Percentiles rank a stretch among this genome's conserved stretches.
Evolutionary conservation across 345 rosid species (phyloP).

Genomic region (Hevea brasiliensis): DNA sequence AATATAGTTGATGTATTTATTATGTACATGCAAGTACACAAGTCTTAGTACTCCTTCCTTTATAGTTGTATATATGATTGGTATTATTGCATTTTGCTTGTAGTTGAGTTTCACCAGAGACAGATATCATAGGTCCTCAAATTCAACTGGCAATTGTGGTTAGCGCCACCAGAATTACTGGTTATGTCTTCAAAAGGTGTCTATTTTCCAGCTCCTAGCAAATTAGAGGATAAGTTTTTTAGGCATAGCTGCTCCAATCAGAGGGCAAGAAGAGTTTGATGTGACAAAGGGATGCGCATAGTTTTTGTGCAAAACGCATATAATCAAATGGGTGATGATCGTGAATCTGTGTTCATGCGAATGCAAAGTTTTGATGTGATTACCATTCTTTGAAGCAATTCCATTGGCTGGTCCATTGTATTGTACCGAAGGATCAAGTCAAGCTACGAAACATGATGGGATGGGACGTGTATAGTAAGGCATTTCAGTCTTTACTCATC

Average conservation of each 20-base stretch:
- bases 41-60: too few relatives aligned
- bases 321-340: neutral
- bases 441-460: constrained; percentile 1
- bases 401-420: neutral
- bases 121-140: neutral
- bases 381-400: neutral
- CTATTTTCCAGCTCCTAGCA: neutral
- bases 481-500: neutral
- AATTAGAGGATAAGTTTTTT: too few relatives aligned
- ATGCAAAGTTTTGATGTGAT: constrained; percentile 1
- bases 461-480: too few relatives aligned
- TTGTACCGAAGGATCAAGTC: neutral
- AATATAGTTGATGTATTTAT: too few relatives aligned
- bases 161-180: neutral
- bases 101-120: neutral
- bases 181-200: too few relatives aligned
- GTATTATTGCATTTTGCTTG: neutral
- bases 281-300: neutral
- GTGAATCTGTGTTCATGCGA: neutral
- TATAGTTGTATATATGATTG: too few relatives aligned
- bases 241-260: too few relatives aligned
- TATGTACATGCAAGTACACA: too few relatives aligned
- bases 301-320: neutral
- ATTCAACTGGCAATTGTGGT: neutral
- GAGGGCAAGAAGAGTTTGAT: neutral